Evolutionary conservation across 176 grass and related monocot genomes (phyloP).

Genomic region (Musa beccarii): DNA sequence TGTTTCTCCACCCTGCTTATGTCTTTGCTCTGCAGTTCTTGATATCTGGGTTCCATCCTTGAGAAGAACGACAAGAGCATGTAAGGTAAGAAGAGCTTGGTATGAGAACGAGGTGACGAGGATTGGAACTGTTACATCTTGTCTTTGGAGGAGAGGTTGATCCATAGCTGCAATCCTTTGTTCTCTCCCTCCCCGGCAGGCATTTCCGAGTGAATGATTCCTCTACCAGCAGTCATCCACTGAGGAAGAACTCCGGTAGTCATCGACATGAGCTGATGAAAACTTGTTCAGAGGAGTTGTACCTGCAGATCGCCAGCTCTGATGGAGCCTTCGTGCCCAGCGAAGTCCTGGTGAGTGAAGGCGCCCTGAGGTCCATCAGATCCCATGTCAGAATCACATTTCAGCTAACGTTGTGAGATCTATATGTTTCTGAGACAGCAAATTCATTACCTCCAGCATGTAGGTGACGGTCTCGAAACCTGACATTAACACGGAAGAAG

Average conservation of each 20-base stretch:
- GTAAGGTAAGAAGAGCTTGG: background rate
- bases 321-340: slow-evolving; percentile 74
- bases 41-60: slow-evolving; percentile 88
- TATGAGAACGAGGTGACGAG: background rate
- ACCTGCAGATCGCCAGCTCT: slow-evolving; percentile 68
- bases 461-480: slow-evolving; percentile 14
- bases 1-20: slow-evolving; percentile 44
- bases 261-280: background rate
- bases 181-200: slow-evolving; percentile 50
- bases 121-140: slow-evolving; percentile 41
- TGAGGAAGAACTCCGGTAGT: slow-evolving; percentile 16
- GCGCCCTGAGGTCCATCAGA: slow-evolving; percentile 37
- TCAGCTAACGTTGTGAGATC: background rate
- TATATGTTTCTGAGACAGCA: background rate
- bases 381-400: background rate
- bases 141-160: slow-evolving; percentile 91
- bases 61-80: background rate
- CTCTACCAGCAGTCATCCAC: slow-evolving; percentile 84
- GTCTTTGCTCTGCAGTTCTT: slow-evolving; percentile 75
- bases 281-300: background rate
- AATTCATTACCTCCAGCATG: slow-evolving; percentile 10
- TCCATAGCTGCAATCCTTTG: slow-evolving; percentile 82
- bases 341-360: slow-evolving; percentile 82
- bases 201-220: slow-evolving; percentile 90
- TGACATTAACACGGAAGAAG: background rate